A percentile compares a stretch with the other conserved stretches of the same genome.
Conservation (phyloP, 2,329 filamentous ascomycete genomes). For the Aspergillus floridensis region DNA sequence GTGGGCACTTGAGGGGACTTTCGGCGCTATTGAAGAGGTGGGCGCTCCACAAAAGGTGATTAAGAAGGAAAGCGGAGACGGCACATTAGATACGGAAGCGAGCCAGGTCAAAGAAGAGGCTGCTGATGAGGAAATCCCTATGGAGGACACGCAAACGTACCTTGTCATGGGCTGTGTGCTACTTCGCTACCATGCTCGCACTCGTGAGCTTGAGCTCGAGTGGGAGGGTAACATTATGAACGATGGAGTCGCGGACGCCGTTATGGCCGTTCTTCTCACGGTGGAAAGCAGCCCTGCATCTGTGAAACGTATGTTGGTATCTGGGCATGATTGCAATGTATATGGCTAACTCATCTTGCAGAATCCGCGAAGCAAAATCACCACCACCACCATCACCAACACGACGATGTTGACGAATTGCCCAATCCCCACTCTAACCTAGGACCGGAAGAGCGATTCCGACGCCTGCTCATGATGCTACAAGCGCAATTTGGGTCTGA, state of each 20-base stretch:
- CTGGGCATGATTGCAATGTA: not conserved
- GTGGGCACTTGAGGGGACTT: constrained; percentile 93
- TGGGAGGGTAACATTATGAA: constrained; percentile 99
- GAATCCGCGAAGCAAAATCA: constrained; percentile 59
- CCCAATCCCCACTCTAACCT: constrained; percentile 73
- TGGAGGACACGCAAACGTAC: constrained; percentile 45
- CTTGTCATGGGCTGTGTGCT: constrained; percentile 86
- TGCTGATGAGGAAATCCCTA: constrained; percentile 47
- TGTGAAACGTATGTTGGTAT: constrained; percentile 67
- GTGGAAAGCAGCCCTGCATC: constrained; percentile 93
- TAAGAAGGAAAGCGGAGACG: constrained; percentile 27
- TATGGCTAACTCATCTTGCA: constrained; percentile 26
- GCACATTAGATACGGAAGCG: constrained; percentile 41
- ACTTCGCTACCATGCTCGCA: constrained; percentile 68
- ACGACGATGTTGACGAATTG: constrained; percentile 43
- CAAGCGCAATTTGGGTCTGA: constrained; percentile 95
- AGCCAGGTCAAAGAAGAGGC: constrained; percentile 34
- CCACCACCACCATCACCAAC: constrained; percentile 49
- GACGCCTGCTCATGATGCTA: constrained; percentile 89
- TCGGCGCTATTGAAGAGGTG: constrained; percentile 72
- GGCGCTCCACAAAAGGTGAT: constrained; percentile 22
- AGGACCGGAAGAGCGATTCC: constrained; percentile 71
- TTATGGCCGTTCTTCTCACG: constrained; percentile 87
- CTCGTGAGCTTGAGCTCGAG: constrained; percentile 82
- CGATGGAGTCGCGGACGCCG: constrained; percentile 94